These are phyloP conservation scores for Pseudogymnoascus sp. DNA, from an alignment of 2,329 filamentous ascomycete species.

Conservation along the genomic window DNA sequence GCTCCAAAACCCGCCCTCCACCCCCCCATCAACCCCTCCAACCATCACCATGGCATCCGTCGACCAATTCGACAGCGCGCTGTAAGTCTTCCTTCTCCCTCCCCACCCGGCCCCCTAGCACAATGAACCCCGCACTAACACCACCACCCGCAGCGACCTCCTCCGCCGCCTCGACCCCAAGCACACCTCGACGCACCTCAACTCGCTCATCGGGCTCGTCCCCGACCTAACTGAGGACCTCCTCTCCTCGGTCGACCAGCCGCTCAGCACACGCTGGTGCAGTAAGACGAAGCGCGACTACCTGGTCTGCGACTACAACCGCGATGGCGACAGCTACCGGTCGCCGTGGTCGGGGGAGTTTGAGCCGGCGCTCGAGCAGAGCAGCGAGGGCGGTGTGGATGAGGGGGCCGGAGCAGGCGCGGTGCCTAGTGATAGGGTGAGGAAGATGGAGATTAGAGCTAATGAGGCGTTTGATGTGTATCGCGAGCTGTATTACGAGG, in stretches of 20 bases:
- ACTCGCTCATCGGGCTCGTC: conserved; percentile 77
- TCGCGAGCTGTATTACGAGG: conserved; percentile 92
- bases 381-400: conserved; percentile 45
- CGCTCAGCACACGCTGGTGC: conserved; percentile 78
- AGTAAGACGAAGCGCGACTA: conserved; percentile 87
- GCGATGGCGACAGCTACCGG: conserved; percentile 93
- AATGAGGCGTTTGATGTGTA: conserved; percentile 98
- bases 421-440: conserved; percentile 79
- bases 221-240: conserved; percentile 95
- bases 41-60: conserved; percentile 24
- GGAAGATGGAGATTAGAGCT: conserved; percentile 86
- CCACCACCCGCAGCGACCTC: conserved; percentile 63
- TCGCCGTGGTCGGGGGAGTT: conserved; percentile 99
- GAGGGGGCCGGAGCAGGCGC: conserved; percentile 67
- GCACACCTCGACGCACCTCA: conserved; percentile 79
- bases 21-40: not conserved
- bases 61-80: conserved; percentile 28
- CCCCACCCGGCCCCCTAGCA: too few relatives aligned
- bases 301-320: conserved; percentile 98
- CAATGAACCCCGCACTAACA: not conserved
- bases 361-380: conserved; percentile 73
- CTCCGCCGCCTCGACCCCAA: conserved; percentile 96
- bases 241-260: conserved; percentile 94
- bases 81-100: conserved; percentile 20
- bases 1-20: conserved; percentile 4